Evolutionary conservation across 2,329 filamentous ascomycete species (phyloP), one percentile per base, ranked within the genome.

Genomic region (Aspergillus tanneri): DNA sequence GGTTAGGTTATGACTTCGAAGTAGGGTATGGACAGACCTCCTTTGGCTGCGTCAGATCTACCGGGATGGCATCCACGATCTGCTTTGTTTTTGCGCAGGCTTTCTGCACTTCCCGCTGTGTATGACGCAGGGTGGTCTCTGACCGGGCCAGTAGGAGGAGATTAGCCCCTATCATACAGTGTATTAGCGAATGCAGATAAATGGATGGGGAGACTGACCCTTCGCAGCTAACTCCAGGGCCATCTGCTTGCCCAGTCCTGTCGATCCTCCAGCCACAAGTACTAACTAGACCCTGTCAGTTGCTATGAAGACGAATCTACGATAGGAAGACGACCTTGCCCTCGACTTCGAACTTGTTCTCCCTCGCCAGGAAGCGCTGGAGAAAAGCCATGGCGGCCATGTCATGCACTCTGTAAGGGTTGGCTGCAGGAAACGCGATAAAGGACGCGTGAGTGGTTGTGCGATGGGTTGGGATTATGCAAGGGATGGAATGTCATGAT

Each of bases 211-310:
- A 14, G 14, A 12, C 32, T 12, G 21, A 48, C 46, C 46, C 14
- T 48, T 48, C 14, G 46, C 25, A 22, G 46, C 46, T 11, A 48
- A 25, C 10, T 43, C 39, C n/a, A 43, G 16, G 4, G 46, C 40
- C n/a, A 48, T 12, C 6, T 39, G 39, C 19, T 48, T 48, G 2
- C 46, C 46, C 36, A 48, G 35, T 4, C 46, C 46, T 34, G 25
- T 43, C 4, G 46, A 48, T 27, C 46, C 46, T 11, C 46, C 46
- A 7, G 46, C 46, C 5, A 48, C 34, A 14, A 48, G 30, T 11
- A 48, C 40, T 6, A 43, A 16, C 46, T 48, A 35, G 3, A 16
- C 8, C 11, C 14, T 30, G 24, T 38, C 27, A 45, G 43, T 19
- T n/a, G n/a, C n/a, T n/a, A 37, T 4, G 9, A 21, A 25, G 8